Base-by-base conservation (phyloP, 1,284 basidiomycete species). In the Sporisorium reilianum region DNA sequence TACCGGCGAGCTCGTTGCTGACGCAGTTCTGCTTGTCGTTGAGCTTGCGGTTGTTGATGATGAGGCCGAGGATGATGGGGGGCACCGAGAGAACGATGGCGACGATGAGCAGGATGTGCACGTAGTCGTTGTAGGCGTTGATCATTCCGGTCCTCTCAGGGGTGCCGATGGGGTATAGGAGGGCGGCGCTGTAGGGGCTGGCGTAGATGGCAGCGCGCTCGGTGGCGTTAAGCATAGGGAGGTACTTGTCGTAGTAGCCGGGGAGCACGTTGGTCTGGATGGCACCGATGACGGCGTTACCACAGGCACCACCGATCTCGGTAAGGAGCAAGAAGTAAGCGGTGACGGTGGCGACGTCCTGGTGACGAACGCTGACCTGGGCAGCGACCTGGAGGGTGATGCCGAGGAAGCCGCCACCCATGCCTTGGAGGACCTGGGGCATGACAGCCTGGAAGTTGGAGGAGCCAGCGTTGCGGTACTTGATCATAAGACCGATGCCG, bases 281-380 rank as follows among this genome's bases (percentile, higher is more conserved):
- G n/a, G 80, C 73, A 22, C 74, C 72, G 48, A 78, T 63, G n/a
- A 83, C 46, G 20, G 82, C 79, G 22, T 74, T 68, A 44, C 82
- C 83, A 50, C 79, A 74, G 8, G 79, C 73, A 40, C 79, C 81
- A 12, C 83, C 83, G 36, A 84, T 75, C 50, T 80, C 77, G 51
- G 79, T 78, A 52, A 80, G 55, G 10, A 84, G 74, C 11, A 84
- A 62, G 64, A 84, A 77, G 54, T 80, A 81, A 18, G 82, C 77
- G n/a, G 82, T 84, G 52, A 84, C 83, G 54, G 80, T 80, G 30
- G 82, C 81, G 10, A 84, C 82, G 36, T 84, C 80, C 56, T 83
- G 81, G 64, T 84, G 83, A 12, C 75, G 81, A 22, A 84, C 83
- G 28, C 74, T 77, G 40, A 84, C 78, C 60, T 84, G 83, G 9